Evolutionary conservation across 345 rosid species (phyloP), one percentile per base, ranked within the genome.

Genomic region (Aquilaria malaccensis): DNA sequence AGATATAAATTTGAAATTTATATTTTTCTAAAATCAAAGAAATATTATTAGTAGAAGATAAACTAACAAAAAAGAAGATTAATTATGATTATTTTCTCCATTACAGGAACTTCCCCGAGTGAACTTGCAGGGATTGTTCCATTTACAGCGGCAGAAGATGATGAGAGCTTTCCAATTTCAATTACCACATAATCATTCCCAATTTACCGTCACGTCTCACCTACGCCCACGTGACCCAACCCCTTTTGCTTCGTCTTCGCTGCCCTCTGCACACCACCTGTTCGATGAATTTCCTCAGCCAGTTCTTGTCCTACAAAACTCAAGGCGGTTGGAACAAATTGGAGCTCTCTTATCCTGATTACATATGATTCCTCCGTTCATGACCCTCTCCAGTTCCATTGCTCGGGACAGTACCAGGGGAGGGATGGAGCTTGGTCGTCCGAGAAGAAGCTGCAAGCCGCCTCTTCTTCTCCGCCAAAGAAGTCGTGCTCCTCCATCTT

Each of bases 351-450:
- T 50, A 14, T 12, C 45, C 58, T 46, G 12, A 30, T 56, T 57
- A 59, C 62, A 15, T 22, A 22, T 22, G 33, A 7, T 6, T 29
- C 43, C 13, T 12, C 33, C 13, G 50, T 31, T 29, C 33, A 30
- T 60, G 2, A 22, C 53, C 15, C 33, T 52, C 32, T 11, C 14
- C 67, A 80, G 70, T 64, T 78, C 93, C 89, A 83, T 61, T 78
- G 85, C 50, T 82, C 85, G 63, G 71, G 65, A 64, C 76, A 82
- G 73, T 82, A 87, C 97, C 98, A 93, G 10, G 74, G 89, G 33
- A 94, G 88, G 33, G 83, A 70, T 13, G 97, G 99, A 13, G 95
- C 75, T 48, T 90, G 99, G 55, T 94, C 96, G 55, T 87, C 95
- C 2, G 92, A 87, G 74, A 87, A 94, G 74, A 84, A 83, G 14